phyloP scores from a whole-genome alignment of 2,329 filamentous ascomycete species.

The Aureobasidium sp. region DNA sequence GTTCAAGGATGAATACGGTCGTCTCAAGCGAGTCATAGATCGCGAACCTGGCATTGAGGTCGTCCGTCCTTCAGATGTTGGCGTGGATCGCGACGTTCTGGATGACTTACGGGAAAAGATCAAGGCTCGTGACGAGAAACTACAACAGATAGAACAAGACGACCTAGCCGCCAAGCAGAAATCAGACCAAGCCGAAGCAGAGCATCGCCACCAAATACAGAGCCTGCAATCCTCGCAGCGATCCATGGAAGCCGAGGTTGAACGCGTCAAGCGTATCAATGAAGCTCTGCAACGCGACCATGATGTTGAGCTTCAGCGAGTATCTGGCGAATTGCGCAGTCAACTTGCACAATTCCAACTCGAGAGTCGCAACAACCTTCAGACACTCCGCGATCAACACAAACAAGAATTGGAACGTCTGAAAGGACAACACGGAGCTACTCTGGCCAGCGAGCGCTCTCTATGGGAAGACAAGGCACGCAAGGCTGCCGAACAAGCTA shows the following conservation, averaged over 20 bases:
- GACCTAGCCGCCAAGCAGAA: constrained; percentile 48
- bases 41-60: constrained; percentile 84
- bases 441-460: constrained; percentile 28
- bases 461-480: constrained; percentile 19
- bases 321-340: constrained; percentile 15
- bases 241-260: constrained; percentile 34
- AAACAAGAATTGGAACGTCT: constrained; percentile 26
- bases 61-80: constrained; percentile 69
- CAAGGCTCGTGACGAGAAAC: constrained; percentile 59
- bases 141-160: constrained; percentile 52
- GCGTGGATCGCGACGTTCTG: constrained; percentile 88
- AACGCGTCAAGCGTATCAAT: constrained; percentile 57
- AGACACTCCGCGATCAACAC: constrained; percentile 32
- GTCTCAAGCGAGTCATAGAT: constrained; percentile 76
- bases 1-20: constrained; percentile 90
- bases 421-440: constrained; percentile 30
- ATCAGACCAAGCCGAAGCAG: constrained; percentile 65
- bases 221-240: constrained; percentile 17
- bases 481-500: constrained; percentile 18
- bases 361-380: constrained; percentile 22
- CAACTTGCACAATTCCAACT: constrained; percentile 49
- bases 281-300: constrained; percentile 65
- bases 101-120: constrained; percentile 75
- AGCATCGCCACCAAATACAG: constrained; percentile 49
- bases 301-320: constrained; percentile 40